Base-by-base conservation (phyloP, 2,329 filamentous ascomycete species). In the Fusarium phyllophilum region DNA sequence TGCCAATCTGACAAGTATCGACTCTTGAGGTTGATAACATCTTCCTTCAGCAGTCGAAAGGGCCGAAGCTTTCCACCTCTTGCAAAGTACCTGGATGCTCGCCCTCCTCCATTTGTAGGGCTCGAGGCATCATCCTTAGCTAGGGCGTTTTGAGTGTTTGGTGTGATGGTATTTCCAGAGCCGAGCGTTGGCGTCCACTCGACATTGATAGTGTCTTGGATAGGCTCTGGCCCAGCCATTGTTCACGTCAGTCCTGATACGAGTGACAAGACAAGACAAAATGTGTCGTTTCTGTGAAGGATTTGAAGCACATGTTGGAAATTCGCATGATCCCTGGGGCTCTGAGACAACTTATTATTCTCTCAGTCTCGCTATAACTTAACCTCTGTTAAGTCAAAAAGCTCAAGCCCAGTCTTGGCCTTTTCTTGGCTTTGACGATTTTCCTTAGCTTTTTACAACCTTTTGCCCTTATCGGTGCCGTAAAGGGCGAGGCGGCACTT, bases 1-100 rank as follows among this genome's bases (percentile, higher is more conserved):
- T 81, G 83, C 88, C 88, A 89, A 74, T 89, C 88, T 5, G 87
- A 89, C 4, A 83, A 55, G 75, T 86, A 89, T 73, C 88, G 81
- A 29, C 77, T 67, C 31, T 82, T 83, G 45, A 89, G 75, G 62
- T 86, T 88, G 41, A 77, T 48, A 4, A 85, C 72, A 76, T 89
- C 88, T 60, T 87, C 83, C 68, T 80, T 85, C 6, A 89, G 78
- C 8, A 89, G 82, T n/a, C 88, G 83, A 78, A 89, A 88, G 8
- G 88, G 87, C 24, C 83, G 82, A 1, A 89, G 79, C 48, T 83
- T 84, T 7, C 86, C 86, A 3, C 81, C 83, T n/a, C 72, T 77
- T 11, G 75, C 73, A 56, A 83, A 80, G 59, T 80, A 79, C 9
- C 51, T 63, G n/a, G 60, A 66, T 22, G 46, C 39, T 46, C 34